A percentile compares a stretch with the other conserved stretches of the same genome.
These are phyloP conservation scores for Fusarium dimerum DNA, from an alignment of 2,329 filamentous ascomycete genomes.

Conservation along the genomic window DNA sequence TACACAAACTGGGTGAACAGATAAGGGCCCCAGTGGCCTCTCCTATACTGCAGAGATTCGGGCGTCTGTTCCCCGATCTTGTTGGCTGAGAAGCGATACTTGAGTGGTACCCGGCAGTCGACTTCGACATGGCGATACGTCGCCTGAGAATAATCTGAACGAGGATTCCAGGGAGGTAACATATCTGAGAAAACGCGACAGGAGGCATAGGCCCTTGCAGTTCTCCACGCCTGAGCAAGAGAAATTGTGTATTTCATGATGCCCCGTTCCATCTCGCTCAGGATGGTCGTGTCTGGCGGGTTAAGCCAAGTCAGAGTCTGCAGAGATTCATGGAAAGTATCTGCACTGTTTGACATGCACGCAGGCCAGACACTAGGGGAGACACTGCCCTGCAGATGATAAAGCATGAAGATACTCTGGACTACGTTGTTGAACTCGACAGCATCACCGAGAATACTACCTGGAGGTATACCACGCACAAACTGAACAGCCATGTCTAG, in stretches of 20 bases:
- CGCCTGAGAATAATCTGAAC: constrained; percentile 54
- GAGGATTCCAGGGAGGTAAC: constrained; percentile 42
- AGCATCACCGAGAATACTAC: constrained; percentile 16
- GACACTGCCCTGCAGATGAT: constrained; percentile 40
- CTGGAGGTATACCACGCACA: constrained; percentile 18
- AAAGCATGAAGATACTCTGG: constrained; percentile 44
- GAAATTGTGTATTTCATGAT: constrained; percentile 46
- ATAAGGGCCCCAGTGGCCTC: constrained; percentile 56
- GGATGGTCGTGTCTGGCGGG: background rate
- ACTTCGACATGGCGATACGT: constrained; percentile 52
- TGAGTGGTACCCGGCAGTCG: constrained; percentile 51
- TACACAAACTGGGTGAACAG: constrained; percentile 54
- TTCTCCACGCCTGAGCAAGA: constrained; percentile 49
- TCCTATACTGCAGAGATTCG: constrained; percentile 43
- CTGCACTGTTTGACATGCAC: background rate
- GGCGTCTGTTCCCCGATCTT: constrained; percentile 44
- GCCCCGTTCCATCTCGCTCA: constrained; percentile 30
- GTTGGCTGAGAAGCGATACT: constrained; percentile 51
- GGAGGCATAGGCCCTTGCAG: constrained; percentile 48
- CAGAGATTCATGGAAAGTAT: background rate
- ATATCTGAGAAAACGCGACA: constrained; percentile 45
- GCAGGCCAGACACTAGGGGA: background rate
- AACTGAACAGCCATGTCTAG: constrained; percentile 26
- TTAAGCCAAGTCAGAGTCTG: background rate
- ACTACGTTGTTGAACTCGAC: constrained; percentile 35